Base-by-base conservation (phyloP, 2,329 filamentous ascomycete species). In the Macrophomina phaseolina region DNA sequence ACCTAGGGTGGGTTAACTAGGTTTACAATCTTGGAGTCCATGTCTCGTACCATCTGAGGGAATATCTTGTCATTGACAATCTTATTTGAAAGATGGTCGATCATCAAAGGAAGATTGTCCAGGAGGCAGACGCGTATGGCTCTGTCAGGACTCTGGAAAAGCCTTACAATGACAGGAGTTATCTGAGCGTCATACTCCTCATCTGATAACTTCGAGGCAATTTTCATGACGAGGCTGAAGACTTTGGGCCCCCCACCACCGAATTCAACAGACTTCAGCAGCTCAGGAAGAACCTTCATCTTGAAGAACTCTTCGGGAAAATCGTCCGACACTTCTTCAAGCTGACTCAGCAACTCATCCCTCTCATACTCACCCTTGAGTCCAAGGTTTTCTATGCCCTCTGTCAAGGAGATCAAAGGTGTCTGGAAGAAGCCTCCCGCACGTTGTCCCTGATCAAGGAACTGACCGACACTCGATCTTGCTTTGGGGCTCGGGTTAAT, bases 191-290 rank as follows among this genome's bases (percentile, higher is more conserved):
- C 91, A 76, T 96, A 99, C 77, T 99, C 95, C 9, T 98, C 95
- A 68, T 90, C 90, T 2, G 91, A 88, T 48, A 99, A 83, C 75
- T 97, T 98, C 6, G 89, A 83, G 4, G 93, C 89, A 72, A 99
- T 97, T 75, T 97, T 97, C 83, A 98, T 89, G 48, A 97, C 92
- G 1, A 97, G 89, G 1, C 85, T 82, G 68, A 99, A 91, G 0
- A 97, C 94, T 75, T 97, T 96, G 0, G 94, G 92, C 0, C 95
- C 95, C 34, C 95, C 95, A 11, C 94, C 95, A 7, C 95, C 95
- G 77, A 97, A 99, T 74, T 99, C 95, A n/a, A 98, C 93, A 0
- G 94, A 97, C 76, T 98, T 99, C n/a, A 99, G 85, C 36, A 99
- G 83, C 76, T 99, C 95, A 0, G 95, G 95, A 8, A 99, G 84